Percentiles rank a stretch among this genome's conserved stretches.
phyloP scores from a whole-genome alignment of 768 basidiomycete species.

The Termitomyces heimii region DNA sequence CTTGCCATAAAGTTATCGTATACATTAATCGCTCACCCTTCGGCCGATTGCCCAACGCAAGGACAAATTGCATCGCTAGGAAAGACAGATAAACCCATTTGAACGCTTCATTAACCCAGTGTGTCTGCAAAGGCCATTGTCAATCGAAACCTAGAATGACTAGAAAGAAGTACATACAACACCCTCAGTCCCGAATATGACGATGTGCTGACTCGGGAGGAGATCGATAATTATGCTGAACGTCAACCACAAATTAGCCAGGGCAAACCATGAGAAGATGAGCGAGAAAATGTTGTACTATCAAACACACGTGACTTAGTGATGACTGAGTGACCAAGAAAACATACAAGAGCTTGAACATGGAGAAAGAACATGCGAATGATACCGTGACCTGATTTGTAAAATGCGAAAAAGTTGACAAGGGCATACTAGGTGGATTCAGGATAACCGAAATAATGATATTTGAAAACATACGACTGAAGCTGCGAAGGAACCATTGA shows the following conservation, averaged over 20 bases:
- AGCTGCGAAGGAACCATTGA: conserved; percentile 94
- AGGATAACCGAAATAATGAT: neutral
- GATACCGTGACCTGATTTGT: conserved; percentile 80
- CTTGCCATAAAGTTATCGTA: conserved; percentile 65
- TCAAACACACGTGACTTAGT: neutral
- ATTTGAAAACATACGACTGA: conserved; percentile 57
- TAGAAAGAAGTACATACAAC: conserved; percentile 44
- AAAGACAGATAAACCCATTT: conserved; percentile 88
- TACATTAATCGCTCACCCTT: conserved; percentile 83
- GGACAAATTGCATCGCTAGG: conserved; percentile 66
- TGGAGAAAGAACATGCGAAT: conserved; percentile 97
- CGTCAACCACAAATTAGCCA: conserved; percentile 93
- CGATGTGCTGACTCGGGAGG: conserved; percentile 46
- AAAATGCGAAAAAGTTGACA: conserved; percentile 90
- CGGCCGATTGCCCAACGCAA: conserved; percentile 72
- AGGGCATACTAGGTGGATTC: conserved; percentile 63
- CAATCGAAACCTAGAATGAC: neutral
- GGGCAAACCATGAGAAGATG: conserved; percentile 88
- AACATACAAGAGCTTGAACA: conserved; percentile 76
- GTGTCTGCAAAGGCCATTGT: conserved; percentile 46
- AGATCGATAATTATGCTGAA: conserved; percentile 94
- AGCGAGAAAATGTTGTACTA: conserved; percentile 87
- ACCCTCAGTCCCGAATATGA: conserved; percentile 65
- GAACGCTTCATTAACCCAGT: conserved; percentile 79
- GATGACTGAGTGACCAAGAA: neutral